Percentiles rank a stretch among this genome's conserved stretches.
Conservation (phyloP, 208 protist species). For the Acanthamoeba culbertsoni region DNA sequence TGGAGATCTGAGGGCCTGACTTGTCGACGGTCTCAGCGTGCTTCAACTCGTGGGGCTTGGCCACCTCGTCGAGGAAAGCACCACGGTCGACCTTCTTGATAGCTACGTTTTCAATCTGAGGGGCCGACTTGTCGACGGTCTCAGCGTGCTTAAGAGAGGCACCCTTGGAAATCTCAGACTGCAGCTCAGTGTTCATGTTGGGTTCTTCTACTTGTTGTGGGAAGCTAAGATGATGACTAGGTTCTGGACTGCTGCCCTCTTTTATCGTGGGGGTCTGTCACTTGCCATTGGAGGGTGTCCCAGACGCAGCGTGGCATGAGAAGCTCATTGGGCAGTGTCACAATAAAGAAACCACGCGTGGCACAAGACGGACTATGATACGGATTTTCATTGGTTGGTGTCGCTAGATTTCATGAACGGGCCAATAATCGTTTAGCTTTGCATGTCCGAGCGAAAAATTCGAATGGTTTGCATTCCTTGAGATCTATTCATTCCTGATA, state of each 20-base stretch:
- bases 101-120: constrained; percentile 62
- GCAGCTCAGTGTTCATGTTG: constrained; percentile 15
- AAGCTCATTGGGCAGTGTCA: neutral
- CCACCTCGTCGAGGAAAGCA: constrained; percentile 60
- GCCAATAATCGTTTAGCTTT: too few species aligned
- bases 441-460: too few species aligned
- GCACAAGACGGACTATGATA: too few species aligned
- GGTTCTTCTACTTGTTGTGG: neutral
- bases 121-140: constrained; percentile 67
- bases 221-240: neutral
- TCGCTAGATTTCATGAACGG: too few species aligned
- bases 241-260: neutral
- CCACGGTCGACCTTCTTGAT: constrained; percentile 69
- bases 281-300: neutral
- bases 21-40: constrained; percentile 68
- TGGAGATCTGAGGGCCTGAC: constrained; percentile 56
- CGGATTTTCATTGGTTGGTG: too few species aligned
- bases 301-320: neutral
- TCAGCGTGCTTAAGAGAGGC: constrained; percentile 48
- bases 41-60: constrained; percentile 25
- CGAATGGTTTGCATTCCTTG: too few species aligned
- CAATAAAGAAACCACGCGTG: too few species aligned
- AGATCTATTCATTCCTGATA: too few species aligned
- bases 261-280: neutral
- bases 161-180: constrained; percentile 6